Evolutionary conservation across 2,329 filamentous ascomycete genomes (phyloP).

Genomic region (Fusarium coicis): DNA sequence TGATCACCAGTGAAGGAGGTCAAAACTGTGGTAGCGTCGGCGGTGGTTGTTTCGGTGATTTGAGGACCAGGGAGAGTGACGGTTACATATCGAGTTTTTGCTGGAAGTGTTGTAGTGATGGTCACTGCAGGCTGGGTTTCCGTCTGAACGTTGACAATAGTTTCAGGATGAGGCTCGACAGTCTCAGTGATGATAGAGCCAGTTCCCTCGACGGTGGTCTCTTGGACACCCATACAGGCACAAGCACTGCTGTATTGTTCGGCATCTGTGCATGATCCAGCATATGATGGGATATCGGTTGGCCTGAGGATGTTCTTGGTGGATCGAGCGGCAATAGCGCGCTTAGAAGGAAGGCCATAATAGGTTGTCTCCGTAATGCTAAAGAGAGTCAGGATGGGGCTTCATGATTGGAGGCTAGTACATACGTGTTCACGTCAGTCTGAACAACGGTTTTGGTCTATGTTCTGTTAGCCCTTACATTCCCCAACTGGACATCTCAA

Average conservation of each 20-base stretch:
- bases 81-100: neutral
- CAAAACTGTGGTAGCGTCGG: neutral
- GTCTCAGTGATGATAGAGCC: neutral
- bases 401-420: fast-evolving
- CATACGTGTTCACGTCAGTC: neutral
- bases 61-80: neutral
- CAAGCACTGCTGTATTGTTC: neutral
- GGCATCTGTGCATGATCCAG: neutral
- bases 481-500: fast-evolving
- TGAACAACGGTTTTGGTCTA: neutral
- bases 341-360: neutral
- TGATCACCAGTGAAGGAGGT: neutral
- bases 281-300: neutral
- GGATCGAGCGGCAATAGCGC: neutral
- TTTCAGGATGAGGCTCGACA: neutral
- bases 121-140: neutral
- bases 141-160: fast-evolving
- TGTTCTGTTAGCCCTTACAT: fast-evolving
- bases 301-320: neutral
- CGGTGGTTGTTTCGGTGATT: neutral
- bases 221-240: neutral
- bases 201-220: neutral
- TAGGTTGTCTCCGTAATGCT: neutral
- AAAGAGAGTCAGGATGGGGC: fast-evolving
- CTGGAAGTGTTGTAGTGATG: neutral